Evolutionary conservation across 1,284 basidiomycete species (phyloP).

Genomic region (Chiua sp.): DNA sequence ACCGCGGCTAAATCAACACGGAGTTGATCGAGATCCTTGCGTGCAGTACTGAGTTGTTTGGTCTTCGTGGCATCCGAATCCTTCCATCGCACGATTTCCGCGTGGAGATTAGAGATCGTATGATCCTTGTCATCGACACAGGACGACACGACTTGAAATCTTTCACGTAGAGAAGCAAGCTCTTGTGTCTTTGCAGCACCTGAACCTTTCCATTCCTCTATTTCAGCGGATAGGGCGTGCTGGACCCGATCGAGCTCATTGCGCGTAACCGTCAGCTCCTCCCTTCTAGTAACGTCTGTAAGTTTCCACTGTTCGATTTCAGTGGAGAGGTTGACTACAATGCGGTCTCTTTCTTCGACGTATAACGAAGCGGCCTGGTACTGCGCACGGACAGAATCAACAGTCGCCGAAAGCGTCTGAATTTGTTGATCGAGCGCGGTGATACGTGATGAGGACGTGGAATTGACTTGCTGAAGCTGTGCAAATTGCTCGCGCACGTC

Average conservation of each 20-base stretch:
- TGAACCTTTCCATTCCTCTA: neutral
- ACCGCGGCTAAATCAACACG: neutral
- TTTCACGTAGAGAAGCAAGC: neutral
- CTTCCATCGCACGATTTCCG: neutral
- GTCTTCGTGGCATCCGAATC: neutral
- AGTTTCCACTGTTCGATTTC: slow-evolving; percentile 5
- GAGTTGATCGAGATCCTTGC: slow-evolving; percentile 6
- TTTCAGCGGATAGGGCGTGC: neutral
- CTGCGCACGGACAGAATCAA: neutral
- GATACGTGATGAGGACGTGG: neutral
- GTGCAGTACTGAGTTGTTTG: neutral
- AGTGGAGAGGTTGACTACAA: neutral
- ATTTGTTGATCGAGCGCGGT: slow-evolving; percentile 1
- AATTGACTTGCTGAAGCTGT: neutral
- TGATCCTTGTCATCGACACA: slow-evolving; percentile 5
- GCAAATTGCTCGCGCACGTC: neutral
- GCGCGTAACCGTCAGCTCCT: neutral
- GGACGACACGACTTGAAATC: neutral
- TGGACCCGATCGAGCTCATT: slow-evolving; percentile 1
- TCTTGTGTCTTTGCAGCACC: neutral
- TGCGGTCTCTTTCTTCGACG: slow-evolving; percentile 5
- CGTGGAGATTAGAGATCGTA: neutral
- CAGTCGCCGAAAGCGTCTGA: neutral
- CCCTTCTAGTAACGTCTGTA: neutral
- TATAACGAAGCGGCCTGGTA: neutral